Evolutionary conservation across 306 rosid genomes (phyloP).

Genomic region (Prunus dulcis): DNA sequence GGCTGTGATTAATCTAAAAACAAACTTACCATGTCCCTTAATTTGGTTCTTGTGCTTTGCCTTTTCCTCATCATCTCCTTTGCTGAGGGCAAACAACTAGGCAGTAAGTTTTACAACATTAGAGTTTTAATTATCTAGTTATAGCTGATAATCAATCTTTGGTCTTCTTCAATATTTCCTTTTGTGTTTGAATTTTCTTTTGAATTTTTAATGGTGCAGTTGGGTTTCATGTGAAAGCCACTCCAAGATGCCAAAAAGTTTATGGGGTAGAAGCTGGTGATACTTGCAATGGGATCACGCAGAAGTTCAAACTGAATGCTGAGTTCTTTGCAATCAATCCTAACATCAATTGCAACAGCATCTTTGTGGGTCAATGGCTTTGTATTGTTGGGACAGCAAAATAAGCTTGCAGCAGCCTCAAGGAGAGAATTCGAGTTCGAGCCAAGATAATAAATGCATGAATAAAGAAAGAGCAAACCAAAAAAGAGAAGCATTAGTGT

Average conservation of each 20-base stretch:
- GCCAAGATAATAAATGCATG: not conserved
- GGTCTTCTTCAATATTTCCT: not conserved
- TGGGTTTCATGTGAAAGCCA: not conserved
- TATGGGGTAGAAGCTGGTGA: slow-evolving; percentile 13
- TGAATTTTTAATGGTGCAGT: not conserved
- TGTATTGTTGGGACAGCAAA: slow-evolving; percentile 7
- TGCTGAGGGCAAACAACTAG: not conserved
- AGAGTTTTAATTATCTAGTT: not conserved
- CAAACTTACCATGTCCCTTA: not conserved
- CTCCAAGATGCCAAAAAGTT: not conserved
- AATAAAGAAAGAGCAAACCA: not conserved
- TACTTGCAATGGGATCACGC: not conserved
- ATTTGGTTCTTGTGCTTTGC: slow-evolving; percentile 3
- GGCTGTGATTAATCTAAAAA: not conserved
- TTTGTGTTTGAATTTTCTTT: not conserved
- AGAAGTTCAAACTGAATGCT: not conserved
- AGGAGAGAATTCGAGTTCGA: not conserved
- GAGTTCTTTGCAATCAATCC: slow-evolving; percentile 8
- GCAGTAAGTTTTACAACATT: not conserved
- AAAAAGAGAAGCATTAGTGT: not conserved
- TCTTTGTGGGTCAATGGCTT: slow-evolving; percentile 20
- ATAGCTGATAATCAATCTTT: not conserved
- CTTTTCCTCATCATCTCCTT: slow-evolving; percentile 1
- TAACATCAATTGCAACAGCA: slow-evolving; percentile 4
- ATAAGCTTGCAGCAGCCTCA: not conserved